A percentile compares a stretch with the other conserved stretches of the same genome.
Evolutionary conservation across 352 stramenopile genomes (phyloP).

Genomic region (Phytophthora megakarya): DNA sequence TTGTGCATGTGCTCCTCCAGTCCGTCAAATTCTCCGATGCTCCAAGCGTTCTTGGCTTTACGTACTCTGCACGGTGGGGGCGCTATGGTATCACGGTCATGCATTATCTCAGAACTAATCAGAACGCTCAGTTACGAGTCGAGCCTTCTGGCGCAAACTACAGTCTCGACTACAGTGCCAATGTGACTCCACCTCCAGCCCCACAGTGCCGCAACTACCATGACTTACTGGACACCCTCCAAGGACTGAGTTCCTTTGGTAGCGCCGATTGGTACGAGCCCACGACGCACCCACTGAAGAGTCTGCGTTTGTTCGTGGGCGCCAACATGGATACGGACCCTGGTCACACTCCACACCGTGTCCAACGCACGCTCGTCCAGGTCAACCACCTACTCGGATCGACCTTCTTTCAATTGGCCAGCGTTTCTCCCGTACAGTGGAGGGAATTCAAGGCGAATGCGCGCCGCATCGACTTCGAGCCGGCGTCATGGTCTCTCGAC

Average conservation of each 20-base stretch:
- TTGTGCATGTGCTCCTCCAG: neutral
- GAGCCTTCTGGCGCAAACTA: neutral
- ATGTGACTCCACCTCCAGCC: neutral
- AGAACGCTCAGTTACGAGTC: too few relatives aligned
- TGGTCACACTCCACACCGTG: too few relatives aligned
- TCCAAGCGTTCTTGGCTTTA: too few relatives aligned
- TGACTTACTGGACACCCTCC: neutral
- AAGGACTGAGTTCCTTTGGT: constrained; percentile 2
- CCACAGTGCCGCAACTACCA: neutral
- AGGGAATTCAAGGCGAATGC: too few relatives aligned
- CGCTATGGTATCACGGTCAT: neutral
- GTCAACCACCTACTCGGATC: too few relatives aligned
- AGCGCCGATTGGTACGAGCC: neutral
- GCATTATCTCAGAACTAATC: neutral
- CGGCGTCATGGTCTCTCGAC: too few relatives aligned
- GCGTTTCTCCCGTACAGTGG: too few relatives aligned
- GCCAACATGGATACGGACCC: too few relatives aligned
- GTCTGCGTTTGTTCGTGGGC: too few relatives aligned
- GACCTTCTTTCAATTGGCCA: too few relatives aligned
- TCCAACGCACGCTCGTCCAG: too few relatives aligned
- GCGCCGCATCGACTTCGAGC: too few relatives aligned
- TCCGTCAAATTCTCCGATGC: neutral
- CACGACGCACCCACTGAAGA: neutral
- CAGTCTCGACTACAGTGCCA: neutral
- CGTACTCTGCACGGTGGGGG: neutral